phyloP scores from a whole-genome alignment of 2,329 filamentous ascomycete genomes.

The Botrytis squamosa region DNA sequence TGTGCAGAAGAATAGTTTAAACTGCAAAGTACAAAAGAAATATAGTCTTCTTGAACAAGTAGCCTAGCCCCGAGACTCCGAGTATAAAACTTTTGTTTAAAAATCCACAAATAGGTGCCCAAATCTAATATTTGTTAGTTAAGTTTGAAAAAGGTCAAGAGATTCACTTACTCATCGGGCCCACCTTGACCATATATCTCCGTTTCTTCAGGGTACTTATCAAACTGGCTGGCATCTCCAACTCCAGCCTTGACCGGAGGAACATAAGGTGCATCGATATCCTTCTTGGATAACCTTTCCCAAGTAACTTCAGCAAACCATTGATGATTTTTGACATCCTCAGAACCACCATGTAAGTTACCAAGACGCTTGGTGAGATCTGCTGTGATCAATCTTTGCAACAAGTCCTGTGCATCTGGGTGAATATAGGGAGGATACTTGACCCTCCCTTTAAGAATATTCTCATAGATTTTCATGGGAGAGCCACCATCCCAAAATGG shows the following conservation, averaged over 20 bases:
- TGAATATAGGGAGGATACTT: conserved; percentile 98
- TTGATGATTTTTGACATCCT: conserved; percentile 90
- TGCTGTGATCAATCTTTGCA: conserved; percentile 88
- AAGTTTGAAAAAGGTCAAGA: conserved; percentile 33
- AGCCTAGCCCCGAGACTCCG: not conserved
- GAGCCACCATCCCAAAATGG: conserved; percentile 98
- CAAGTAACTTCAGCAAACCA: conserved; percentile 99
- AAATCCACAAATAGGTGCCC: conserved; percentile 32
- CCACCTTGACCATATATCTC: conserved; percentile 82
- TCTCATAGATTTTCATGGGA: conserved; percentile 99
- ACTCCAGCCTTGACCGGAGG: conserved; percentile 91
- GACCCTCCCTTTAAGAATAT: conserved; percentile 91
- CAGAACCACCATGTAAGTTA: conserved; percentile 85
- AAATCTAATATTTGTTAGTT: conserved; percentile 25
- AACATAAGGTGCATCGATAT: conserved; percentile 97
- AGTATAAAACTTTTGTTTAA: conserved; percentile 17
- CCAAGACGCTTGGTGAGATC: conserved; percentile 94
- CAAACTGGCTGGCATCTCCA: conserved; percentile 95
- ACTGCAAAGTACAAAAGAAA: conserved; percentile 22
- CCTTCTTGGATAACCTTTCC: conserved; percentile 90
- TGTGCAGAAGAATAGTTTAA: conserved; percentile 28
- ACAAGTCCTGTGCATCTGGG: conserved; percentile 86
- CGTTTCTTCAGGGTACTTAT: conserved; percentile 95
- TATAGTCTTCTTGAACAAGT: conserved; percentile 1
- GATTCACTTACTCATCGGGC: conserved; percentile 74